phyloP scores from a whole-genome alignment of 306 rosid species.

The Albizia julibrissin region DNA sequence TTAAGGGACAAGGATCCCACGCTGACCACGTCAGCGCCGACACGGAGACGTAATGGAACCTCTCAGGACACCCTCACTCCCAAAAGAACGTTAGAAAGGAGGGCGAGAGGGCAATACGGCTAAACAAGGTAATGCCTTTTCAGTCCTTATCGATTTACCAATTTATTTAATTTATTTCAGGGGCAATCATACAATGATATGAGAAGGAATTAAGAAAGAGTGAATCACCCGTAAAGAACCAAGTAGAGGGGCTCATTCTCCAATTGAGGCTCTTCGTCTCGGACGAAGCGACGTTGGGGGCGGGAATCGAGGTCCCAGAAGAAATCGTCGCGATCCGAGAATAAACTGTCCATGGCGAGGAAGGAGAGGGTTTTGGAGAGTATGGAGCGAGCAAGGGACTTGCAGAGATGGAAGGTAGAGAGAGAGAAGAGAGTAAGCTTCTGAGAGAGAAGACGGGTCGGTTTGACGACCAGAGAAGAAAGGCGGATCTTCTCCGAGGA shows the following conservation, averaged over 20 bases:
- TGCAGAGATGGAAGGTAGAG: constrained; percentile 71
- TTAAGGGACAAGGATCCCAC: constrained; percentile 8
- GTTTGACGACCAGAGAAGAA: constrained; percentile 37
- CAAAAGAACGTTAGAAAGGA: background rate
- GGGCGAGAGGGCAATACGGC: background rate
- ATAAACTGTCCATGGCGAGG: constrained; percentile 61
- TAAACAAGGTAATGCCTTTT: background rate
- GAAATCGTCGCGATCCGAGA: constrained; percentile 32
- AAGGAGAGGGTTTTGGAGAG: constrained; percentile 62
- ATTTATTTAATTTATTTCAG: background rate
- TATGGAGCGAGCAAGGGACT: constrained; percentile 52
- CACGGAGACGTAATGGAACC: background rate
- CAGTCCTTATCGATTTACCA: background rate
- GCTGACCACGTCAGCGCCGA: background rate
- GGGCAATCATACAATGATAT: background rate
- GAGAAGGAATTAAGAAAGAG: background rate
- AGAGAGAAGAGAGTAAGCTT: constrained; percentile 37
- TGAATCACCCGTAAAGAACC: constrained; percentile 59
- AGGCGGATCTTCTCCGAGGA: constrained; percentile 58
- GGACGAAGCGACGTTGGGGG: constrained; percentile 57
- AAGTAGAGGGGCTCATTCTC: constrained; percentile 59
- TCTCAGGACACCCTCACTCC: background rate
- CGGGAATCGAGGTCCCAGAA: constrained; percentile 55
- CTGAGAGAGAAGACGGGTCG: constrained; percentile 64
- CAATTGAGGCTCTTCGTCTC: constrained; percentile 41